Conservation (phyloP, 352 stramenopile genomes). For the Hyphochytrium catenoides region DNA sequence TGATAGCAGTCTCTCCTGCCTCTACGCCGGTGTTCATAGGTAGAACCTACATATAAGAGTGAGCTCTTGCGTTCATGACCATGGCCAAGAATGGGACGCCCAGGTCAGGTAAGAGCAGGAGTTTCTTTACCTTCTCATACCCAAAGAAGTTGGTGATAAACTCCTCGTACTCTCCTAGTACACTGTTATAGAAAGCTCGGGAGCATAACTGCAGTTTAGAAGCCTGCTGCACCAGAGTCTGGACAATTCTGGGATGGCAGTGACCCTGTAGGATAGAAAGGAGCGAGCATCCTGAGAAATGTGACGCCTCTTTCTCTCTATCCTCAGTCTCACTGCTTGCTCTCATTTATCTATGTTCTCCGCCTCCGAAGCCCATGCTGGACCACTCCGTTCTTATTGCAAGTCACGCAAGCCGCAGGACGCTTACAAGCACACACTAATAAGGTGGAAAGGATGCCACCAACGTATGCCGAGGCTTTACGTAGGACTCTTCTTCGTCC, state of each 20-base stretch:
- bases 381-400: too few species aligned
- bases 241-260: conserved; percentile 92
- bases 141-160: conserved; percentile 91
- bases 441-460: too few species aligned
- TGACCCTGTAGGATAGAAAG: conserved; percentile 50
- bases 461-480: too few species aligned
- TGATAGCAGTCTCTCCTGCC: conserved; percentile 92
- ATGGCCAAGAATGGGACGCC: too few species aligned
- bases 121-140: conserved; percentile 80
- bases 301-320: too few species aligned
- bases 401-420: background rate
- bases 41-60: conserved; percentile 28
- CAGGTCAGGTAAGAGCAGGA: too few species aligned
- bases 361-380: too few species aligned
- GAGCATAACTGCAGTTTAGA: conserved; percentile 86
- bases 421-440: conserved; percentile 1
- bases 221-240: conserved; percentile 76
- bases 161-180: conserved; percentile 87
- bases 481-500: too few species aligned
- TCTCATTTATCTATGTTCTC: too few species aligned
- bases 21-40: conserved; percentile 99
- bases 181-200: conserved; percentile 94
- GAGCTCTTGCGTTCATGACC: conserved; percentile 5
- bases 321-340: too few species aligned
- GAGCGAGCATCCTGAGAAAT: too few species aligned